Percentiles rank a stretch among this genome's conserved stretches.
Conservation (phyloP, 2,329 filamentous ascomycete species). For the Colletotrichum sp. region DNA sequence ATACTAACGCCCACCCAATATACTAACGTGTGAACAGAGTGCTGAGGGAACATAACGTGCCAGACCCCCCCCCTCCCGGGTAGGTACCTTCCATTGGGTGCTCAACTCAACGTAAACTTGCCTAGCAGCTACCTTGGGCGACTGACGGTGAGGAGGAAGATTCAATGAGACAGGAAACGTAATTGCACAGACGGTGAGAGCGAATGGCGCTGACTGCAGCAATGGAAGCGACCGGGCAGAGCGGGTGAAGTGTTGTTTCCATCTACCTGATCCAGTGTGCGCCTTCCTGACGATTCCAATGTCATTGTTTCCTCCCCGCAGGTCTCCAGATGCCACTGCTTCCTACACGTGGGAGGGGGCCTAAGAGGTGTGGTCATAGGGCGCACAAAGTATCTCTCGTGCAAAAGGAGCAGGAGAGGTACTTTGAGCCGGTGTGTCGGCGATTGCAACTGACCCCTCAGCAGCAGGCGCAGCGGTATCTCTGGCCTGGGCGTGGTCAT, state of each 20-base stretch:
- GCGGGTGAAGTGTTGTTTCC: background rate
- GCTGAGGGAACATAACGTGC: no score
- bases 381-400: background rate
- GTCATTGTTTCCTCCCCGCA: background rate
- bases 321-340: constrained; percentile 8
- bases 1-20: no score
- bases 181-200: background rate
- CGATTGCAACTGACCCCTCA: background rate
- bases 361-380: background rate
- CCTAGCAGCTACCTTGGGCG: background rate
- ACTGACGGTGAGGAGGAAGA: background rate
- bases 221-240: background rate
- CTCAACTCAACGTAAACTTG: background rate
- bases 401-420: background rate
- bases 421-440: background rate
- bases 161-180: background rate
- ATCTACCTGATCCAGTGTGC: background rate
- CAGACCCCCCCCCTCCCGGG: no score
- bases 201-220: background rate
- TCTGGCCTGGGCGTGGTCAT: background rate
- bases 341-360: constrained; percentile 12
- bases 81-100: background rate
- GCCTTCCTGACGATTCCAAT: background rate
- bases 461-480: background rate
- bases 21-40: no score